phyloP scores from a whole-genome alignment of 495 filamentous ascomycete species.

The Glarea lozoyensis region DNA sequence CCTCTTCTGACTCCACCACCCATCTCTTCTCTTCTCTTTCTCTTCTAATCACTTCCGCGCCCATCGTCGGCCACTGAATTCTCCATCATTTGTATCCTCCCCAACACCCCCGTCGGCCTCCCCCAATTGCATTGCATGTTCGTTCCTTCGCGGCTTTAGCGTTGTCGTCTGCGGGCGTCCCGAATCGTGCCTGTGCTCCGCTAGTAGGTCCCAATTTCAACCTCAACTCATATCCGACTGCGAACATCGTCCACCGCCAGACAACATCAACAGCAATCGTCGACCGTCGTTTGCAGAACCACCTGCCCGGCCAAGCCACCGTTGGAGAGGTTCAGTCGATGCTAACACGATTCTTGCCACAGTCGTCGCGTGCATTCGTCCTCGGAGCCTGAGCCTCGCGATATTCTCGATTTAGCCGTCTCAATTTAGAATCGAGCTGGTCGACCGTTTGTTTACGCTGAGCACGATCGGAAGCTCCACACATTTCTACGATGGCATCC shows the following conservation, averaged over 20 bases:
- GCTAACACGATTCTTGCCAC: neutral
- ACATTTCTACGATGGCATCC: conserved; percentile 59
- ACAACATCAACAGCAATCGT: neutral
- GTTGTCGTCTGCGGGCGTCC: neutral
- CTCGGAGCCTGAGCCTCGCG: conserved; percentile 1
- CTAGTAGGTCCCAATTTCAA: conserved; percentile 1
- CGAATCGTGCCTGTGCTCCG: neutral
- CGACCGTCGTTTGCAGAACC: neutral
- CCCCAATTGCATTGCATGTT: neutral
- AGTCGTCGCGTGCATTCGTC: conserved; percentile 12
- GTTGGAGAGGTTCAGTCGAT: neutral
- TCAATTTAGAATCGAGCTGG: neutral
- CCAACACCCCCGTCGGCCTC: neutral
- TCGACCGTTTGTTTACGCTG: neutral
- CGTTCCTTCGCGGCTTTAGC: too few relatives aligned
- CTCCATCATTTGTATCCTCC: too few relatives aligned
- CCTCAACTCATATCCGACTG: conserved; percentile 2
- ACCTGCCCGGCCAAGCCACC: neutral
- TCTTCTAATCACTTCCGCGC: too few relatives aligned
- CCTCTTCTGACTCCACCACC: too few relatives aligned
- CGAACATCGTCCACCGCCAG: neutral
- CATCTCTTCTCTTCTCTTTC: too few relatives aligned
- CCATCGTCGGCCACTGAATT: too few relatives aligned
- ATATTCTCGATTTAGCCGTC: neutral
- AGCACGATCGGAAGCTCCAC: conserved; percentile 13